Evolutionary conservation across 169 alveolate genomes (phyloP), one percentile per base, ranked within the genome.

Genomic region (Eimeria tenella): DNA sequence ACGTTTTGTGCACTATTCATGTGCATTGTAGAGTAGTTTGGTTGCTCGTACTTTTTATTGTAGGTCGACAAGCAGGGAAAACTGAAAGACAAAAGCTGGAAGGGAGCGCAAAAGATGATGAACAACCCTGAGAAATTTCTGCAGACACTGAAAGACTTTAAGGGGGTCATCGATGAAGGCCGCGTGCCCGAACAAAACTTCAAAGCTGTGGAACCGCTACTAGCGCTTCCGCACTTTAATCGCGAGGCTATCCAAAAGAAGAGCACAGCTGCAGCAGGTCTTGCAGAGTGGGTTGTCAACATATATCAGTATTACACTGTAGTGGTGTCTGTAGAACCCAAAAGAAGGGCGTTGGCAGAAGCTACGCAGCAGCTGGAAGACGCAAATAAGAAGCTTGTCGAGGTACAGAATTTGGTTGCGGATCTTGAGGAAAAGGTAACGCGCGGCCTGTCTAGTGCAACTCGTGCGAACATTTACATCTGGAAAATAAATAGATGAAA

Each of bases 21-120:
- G 2, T 31, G 42, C 42, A 31, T 31, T 31, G 42, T 31, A 2
- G 42, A 31, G 42, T 31, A 31, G 42, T 31, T 31, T 31, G 42
- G 42, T 31, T 31, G 42, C 42, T 31, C 42, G 42, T 31, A 31
- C 2, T 2, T 31, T 31, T 31, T 17, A 17, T 13, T 98, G 79
- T 98, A 97, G 96, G 98, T 97, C 60, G 99, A 99, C 95, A 98
- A 97, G 96, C 97, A 97, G 94, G 99, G 99, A 62, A 97, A 94
- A 42, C 98, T 98, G 31, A 98, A 98, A 96, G 98, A 98, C 82
- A 96, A 96, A 77, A 97, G 97, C 68, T 98, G 99, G 98, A 99
- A 99, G 96, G 98, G 98, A n/a, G 98, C 99, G n/a, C 97, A 97
- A 94, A 98, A 98, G 94, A 96, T 99, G 98, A 98, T 99, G 99